Evolutionary conservation across 768 basidiomycete species (phyloP), one percentile per base, ranked within the genome.

Genomic region (Lactarius vividus): DNA sequence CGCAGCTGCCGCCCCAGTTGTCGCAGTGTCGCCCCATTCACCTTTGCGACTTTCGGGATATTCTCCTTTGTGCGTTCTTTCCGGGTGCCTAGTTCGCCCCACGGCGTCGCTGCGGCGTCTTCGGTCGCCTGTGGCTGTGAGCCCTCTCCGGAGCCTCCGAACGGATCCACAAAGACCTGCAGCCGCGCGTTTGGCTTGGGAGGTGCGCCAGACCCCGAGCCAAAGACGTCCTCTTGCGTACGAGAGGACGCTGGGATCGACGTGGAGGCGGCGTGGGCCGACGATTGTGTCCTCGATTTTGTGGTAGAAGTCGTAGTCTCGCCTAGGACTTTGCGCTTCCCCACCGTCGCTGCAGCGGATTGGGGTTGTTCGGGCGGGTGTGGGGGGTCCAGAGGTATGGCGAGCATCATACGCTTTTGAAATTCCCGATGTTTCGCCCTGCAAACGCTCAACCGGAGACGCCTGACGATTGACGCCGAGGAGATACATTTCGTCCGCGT

Each of bases 401-500:
- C 77, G 28, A 82, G 80, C 87, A 92, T 89, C 91, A 92, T 95
- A 61, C 92, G 89, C 79, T 84, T 95, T 74, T 95, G 92, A 77
- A 98, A 98, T 52, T 96, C 94, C 60, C 84, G 77, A 73, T 96
- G 88, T 70, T 89, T 84, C 59, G 78, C 81, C 81, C 74, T 91
- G 85, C 3, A 99, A 82, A 57, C 88, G 88, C 44, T 94, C 93
- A 20, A 94, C 78, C 0, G 96, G 95, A 11, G 82, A 75, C 0
- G 93, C 96, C 63, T 85, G 85, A 55, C 97, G 81, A 35, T 91
- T 89, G 58, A 98, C 91, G 1, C 95, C 97, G 4, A 99, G 81
- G n/a, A 83, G 77, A 75, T 95, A 97, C 7, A 88, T 85, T 46
- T 88, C 87, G 72, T 98, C 96, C n/a, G 96, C 95, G 65, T 94